Evolutionary conservation across 352 stramenopile species (phyloP).

Genomic region (Globisporangium canariense): DNA sequence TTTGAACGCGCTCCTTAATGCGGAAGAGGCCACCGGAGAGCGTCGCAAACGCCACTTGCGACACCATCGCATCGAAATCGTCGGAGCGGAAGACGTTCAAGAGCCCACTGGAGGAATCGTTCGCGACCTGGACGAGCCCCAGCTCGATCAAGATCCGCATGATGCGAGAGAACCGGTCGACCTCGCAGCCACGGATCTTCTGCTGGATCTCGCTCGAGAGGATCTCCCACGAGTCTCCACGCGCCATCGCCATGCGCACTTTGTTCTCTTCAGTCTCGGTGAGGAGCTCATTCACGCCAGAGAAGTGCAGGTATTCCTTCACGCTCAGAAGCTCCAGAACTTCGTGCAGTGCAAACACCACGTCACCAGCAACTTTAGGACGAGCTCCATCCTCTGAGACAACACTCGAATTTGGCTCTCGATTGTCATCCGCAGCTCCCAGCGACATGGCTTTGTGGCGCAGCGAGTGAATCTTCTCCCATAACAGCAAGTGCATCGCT

Average conservation of each 20-base stretch:
- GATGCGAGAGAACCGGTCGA: slow-evolving; percentile 66
- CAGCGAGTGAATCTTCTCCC: slow-evolving; percentile 39
- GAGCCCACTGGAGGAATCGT: slow-evolving; percentile 50
- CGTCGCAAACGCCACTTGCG: slow-evolving; percentile 68
- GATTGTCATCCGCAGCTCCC: not conserved
- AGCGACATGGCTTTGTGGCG: slow-evolving; percentile 7
- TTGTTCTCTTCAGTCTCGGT: slow-evolving; percentile 57
- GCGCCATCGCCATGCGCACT: slow-evolving; percentile 40
- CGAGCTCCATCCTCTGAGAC: not conserved
- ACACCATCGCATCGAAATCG: slow-evolving; percentile 75
- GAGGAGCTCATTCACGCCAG: slow-evolving; percentile 62
- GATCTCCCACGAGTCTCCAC: slow-evolving; percentile 45
- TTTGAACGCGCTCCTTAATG: slow-evolving; percentile 43
- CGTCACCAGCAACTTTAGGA: slow-evolving; percentile 11
- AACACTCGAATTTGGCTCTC: not conserved
- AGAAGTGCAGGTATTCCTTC: slow-evolving; percentile 71
- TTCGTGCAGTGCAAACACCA: slow-evolving; percentile 65
- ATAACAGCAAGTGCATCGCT: slow-evolving; percentile 64
- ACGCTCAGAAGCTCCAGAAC: slow-evolving; percentile 62
- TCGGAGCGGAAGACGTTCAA: slow-evolving; percentile 56
- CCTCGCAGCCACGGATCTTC: slow-evolving; percentile 70
- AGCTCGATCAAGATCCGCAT: slow-evolving; percentile 72
- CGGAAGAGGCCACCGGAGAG: slow-evolving; percentile 64
- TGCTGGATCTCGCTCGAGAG: slow-evolving; percentile 33
- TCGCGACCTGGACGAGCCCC: slow-evolving; percentile 50